Percentiles rank a stretch among this genome's conserved stretches.
Evolutionary conservation across 306 rosid genomes (phyloP).

Genomic region (Cicer bijugum): DNA sequence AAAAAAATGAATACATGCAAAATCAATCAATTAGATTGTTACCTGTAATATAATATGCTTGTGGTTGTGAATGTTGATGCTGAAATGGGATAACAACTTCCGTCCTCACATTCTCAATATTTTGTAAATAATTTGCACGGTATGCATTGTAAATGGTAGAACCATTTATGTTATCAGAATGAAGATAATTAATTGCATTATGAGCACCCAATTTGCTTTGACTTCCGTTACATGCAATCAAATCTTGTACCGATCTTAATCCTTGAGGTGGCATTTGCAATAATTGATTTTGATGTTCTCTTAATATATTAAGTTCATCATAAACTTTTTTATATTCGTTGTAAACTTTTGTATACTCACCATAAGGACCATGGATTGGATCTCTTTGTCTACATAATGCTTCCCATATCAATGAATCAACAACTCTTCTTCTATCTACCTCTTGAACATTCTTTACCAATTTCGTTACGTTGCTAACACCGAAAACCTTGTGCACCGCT

Average conservation of each 20-base stretch:
- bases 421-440: conserved; percentile 53
- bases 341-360: conserved; percentile 56
- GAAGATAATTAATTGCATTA: conserved; percentile 43
- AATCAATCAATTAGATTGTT: not conserved
- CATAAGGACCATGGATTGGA: conserved; percentile 74
- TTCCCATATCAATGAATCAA: conserved; percentile 84
- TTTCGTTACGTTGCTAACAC: conserved; percentile 82
- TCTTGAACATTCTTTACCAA: conserved; percentile 56
- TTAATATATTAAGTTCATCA: conserved; percentile 55
- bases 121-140: conserved; percentile 48
- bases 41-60: conserved; percentile 58
- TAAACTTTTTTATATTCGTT: conserved; percentile 56
- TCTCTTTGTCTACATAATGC: conserved; percentile 78
- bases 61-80: conserved; percentile 51
- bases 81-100: conserved; percentile 48
- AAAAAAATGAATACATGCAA: too few species aligned
- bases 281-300: conserved; percentile 44
- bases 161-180: conserved; percentile 43
- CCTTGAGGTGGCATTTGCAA: conserved; percentile 51
- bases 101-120: conserved; percentile 46
- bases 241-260: conserved; percentile 48
- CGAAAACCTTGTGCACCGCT: conserved; percentile 74
- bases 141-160: conserved; percentile 50
- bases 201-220: conserved; percentile 41
- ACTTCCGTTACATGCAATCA: conserved; percentile 48